Base-by-base conservation (phyloP, 2,329 filamentous ascomycete species). In the Pseudogymnoascus sp. region DNA sequence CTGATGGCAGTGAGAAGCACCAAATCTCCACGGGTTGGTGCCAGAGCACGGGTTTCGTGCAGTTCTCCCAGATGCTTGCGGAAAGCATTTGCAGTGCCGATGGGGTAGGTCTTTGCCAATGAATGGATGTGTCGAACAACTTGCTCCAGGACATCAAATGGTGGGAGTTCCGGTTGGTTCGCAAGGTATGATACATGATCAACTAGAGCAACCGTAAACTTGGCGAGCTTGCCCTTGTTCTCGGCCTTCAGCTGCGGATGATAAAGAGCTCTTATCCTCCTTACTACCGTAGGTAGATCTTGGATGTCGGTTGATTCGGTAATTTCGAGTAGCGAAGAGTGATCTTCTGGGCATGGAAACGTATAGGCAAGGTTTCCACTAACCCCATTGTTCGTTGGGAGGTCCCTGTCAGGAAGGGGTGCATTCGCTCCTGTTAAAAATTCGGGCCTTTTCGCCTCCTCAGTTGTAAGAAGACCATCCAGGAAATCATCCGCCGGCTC, bases 121-220 rank as follows among this genome's bases (percentile, higher is more conserved):
- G 93, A 97, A 76, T 99, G 96, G 23, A 96, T 82, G 75, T 99
- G 95, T 59, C 95, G 89, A 64, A 93, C 87, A 12, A 97, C 76
- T 61, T 84, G 89, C 75, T 99, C 95, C 14, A 96, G 74, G 1
- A 90, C 81, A 0, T 81, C 74, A 68, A 95, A 89, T 0, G 87
- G 81, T 2, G 86, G 81, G 8, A 79, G 76, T 60, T 65, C 25
- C 28, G 69, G 62, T 56, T 72, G 68, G 61, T 78, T 76, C 62
- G 80, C 81, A 14, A 83, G 75, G 64, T 81, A 78, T 3, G 78
- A 78, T 44, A 88, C 73, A 69, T 84, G 84, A 65, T 89, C 85
- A 23, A 93, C 83, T 10, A 93, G 79, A 5, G 83, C 81, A 36
- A 79, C 78, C 4, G 88, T 81, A 72, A 93, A 92, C 60, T 84